Percentiles rank a stretch among this genome's conserved stretches.
Evolutionary conservation across 257 asterid genomes (phyloP).

Genomic region (Solanum clarkiae): DNA sequence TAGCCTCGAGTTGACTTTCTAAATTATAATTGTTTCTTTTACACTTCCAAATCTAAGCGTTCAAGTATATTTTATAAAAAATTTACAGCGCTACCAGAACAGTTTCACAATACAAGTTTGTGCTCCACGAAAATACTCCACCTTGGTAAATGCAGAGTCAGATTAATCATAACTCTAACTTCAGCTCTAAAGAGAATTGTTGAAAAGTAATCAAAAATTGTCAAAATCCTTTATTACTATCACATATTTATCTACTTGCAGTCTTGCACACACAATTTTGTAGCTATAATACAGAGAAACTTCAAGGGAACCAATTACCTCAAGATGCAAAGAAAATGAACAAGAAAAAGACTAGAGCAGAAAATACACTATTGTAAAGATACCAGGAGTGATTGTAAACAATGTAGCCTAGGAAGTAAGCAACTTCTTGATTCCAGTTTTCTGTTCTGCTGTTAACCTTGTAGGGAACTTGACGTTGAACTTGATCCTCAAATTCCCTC

Average conservation of each 20-base stretch:
- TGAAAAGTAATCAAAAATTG: background rate
- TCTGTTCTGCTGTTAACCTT: slow-evolving; percentile 67
- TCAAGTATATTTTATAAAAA: background rate
- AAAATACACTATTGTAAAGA: background rate
- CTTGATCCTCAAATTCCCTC: slow-evolving; percentile 72
- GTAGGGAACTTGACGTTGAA: slow-evolving; percentile 62
- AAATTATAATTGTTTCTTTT: no score
- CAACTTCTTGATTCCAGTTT: slow-evolving; percentile 65
- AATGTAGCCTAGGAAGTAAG: slow-evolving; percentile 27
- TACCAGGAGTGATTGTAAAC: background rate
- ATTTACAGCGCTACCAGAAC: background rate
- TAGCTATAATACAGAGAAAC: background rate
- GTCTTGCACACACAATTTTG: background rate
- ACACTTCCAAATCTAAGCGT: background rate
- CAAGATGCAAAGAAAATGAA: background rate
- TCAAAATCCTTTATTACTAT: background rate
- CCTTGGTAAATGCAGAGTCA: background rate
- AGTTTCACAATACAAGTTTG: background rate
- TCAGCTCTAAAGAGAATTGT: background rate
- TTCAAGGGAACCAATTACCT: background rate
- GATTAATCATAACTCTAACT: background rate
- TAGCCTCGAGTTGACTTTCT: no score
- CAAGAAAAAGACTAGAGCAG: background rate
- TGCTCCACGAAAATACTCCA: background rate
- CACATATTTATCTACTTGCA: background rate